Conservation (phyloP, 805 yeast genomes). For the Ogataea allantospora region DNA sequence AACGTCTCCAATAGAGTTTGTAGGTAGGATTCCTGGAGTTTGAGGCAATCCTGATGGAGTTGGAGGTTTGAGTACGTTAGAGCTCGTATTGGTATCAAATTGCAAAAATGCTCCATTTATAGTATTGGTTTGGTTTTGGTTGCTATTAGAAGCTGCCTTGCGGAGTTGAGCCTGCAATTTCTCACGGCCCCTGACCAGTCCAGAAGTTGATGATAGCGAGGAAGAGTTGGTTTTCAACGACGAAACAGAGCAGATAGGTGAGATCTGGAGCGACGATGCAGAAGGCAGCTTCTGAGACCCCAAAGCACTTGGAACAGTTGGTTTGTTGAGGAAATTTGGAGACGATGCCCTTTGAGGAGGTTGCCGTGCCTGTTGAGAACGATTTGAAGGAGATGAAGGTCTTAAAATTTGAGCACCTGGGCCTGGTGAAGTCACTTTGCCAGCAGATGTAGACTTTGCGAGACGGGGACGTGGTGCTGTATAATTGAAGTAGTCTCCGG, state of each 20-base stretch:
- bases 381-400: conserved; percentile 9
- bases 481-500: conserved; percentile 29
- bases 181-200: conserved; percentile 23
- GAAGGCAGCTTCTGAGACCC: conserved; percentile 2
- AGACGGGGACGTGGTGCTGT: conserved; percentile 29
- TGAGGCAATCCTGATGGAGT: conserved; percentile 17
- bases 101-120: conserved; percentile 17
- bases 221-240: conserved; percentile 2
- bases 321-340: conserved; percentile 11
- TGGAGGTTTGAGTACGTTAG: conserved; percentile 1
- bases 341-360: conserved; percentile 16
- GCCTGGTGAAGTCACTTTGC: conserved; percentile 7
- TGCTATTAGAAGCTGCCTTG: conserved; percentile 17
- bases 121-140: conserved; percentile 12
- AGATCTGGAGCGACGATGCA: neutral
- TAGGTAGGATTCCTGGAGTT: conserved; percentile 27
- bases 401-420: conserved; percentile 7
- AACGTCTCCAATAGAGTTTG: conserved; percentile 23
- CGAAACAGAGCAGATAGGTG: conserved; percentile 5
- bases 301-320: conserved; percentile 3
- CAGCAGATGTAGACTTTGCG: conserved; percentile 13
- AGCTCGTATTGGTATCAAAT: conserved; percentile 5
- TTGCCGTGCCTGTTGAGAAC: conserved; percentile 16
- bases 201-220: conserved; percentile 3
- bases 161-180: conserved; percentile 24